Evolutionary conservation across 768 basidiomycete species (phyloP).

Genomic region (Auricularia auricula-judae): DNA sequence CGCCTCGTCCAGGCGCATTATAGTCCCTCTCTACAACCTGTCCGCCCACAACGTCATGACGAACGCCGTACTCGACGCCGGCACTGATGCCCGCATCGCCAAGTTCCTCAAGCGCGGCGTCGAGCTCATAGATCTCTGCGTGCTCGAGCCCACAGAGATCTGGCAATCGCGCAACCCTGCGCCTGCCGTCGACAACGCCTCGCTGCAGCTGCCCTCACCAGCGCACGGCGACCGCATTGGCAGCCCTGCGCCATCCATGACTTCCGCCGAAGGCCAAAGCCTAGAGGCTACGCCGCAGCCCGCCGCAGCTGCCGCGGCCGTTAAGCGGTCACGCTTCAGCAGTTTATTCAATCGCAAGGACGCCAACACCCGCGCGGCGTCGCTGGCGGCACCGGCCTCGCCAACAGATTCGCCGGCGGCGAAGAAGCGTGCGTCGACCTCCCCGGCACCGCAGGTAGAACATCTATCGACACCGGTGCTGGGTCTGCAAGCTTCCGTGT

Average conservation of each 20-base stretch:
- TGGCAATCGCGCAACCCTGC: slow-evolving; percentile 24
- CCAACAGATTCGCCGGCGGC: slow-evolving; percentile 6
- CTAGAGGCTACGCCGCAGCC: slow-evolving; percentile 1
- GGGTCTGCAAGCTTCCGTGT: slow-evolving; percentile 58
- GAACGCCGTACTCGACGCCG: slow-evolving; percentile 78
- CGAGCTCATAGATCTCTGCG: slow-evolving; percentile 65
- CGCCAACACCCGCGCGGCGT: slow-evolving; percentile 10
- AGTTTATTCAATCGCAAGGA: background rate
- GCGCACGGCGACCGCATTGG: background rate
- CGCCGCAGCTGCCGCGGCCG: background rate
- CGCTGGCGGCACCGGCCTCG: slow-evolving; percentile 6
- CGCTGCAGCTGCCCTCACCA: background rate
- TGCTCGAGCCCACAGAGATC: slow-evolving; percentile 75
- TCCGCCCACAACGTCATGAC: slow-evolving; percentile 82
- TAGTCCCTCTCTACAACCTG: slow-evolving; percentile 79
- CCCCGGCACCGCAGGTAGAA: background rate
- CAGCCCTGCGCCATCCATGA: background rate
- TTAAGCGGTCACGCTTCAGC: slow-evolving; percentile 1
- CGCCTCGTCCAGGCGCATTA: slow-evolving; percentile 50
- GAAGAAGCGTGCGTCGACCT: slow-evolving; percentile 1
- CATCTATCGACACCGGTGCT: slow-evolving; percentile 32
- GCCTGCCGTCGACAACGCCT: background rate
- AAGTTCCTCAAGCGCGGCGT: slow-evolving; percentile 61
- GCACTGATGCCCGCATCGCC: slow-evolving; percentile 78
- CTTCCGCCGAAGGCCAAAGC: background rate